phyloP scores from a whole-genome alignment of 2,329 filamentous ascomycete genomes.

The Boeremia exigua region DNA sequence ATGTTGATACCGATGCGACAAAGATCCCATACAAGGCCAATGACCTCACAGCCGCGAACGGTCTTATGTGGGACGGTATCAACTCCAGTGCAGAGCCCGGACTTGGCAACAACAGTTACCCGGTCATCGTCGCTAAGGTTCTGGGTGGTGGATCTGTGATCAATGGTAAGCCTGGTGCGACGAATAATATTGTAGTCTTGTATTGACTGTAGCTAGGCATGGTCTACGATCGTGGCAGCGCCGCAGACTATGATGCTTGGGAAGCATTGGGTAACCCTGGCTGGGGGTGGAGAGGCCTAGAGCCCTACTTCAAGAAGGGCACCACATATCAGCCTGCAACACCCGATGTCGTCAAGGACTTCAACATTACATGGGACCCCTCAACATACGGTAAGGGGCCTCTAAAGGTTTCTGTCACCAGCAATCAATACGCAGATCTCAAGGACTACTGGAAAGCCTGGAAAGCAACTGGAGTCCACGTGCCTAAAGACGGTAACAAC shows the following conservation, averaged over 20 bases:
- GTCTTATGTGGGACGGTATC: constrained; percentile 29
- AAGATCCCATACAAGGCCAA: constrained; percentile 35
- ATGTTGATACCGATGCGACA: constrained; percentile 2
- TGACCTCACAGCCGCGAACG: constrained; percentile 24
- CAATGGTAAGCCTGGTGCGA: constrained; percentile 29
- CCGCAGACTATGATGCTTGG: constrained; percentile 59
- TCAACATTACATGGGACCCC: constrained; percentile 37
- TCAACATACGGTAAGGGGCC: constrained; percentile 33
- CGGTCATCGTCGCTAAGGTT: constrained; percentile 32
- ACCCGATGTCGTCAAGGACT: constrained; percentile 21
- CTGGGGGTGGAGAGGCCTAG: constrained; percentile 62
- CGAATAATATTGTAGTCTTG: no score
- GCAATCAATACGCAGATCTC: constrained; percentile 35
- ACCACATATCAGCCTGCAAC: constrained; percentile 36
- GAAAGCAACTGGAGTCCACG: constrained; percentile 25
- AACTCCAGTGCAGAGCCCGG: constrained; percentile 28
- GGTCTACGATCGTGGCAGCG: constrained; percentile 43
- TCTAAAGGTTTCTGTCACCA: constrained; percentile 30
- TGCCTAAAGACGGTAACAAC: constrained; percentile 27
- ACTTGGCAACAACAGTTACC: constrained; percentile 27
- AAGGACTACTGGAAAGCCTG: constrained; percentile 33
- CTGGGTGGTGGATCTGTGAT: constrained; percentile 37
- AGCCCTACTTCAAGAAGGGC: constrained; percentile 35
- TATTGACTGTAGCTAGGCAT: constrained; percentile 20
- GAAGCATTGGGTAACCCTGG: constrained; percentile 62